phyloP scores from a whole-genome alignment of 352 stramenopile genomes.

The Phytophthora kernoviae region DNA sequence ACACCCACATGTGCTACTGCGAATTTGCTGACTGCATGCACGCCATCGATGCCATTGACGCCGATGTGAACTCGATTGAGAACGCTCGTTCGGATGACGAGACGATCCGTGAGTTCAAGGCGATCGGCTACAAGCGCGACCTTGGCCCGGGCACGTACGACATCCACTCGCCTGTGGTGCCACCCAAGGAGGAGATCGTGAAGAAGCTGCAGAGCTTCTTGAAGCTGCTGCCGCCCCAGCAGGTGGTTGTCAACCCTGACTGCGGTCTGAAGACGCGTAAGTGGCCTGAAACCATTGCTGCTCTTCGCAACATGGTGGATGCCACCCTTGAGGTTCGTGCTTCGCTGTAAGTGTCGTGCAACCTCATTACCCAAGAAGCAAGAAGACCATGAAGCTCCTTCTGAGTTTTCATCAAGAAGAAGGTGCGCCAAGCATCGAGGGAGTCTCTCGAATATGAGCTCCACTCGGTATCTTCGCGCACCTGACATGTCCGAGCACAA shows the following conservation, averaged over 20 bases:
- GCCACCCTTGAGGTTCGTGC: slow-evolving; percentile 77
- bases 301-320: slow-evolving; percentile 90
- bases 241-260: slow-evolving; percentile 92
- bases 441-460: slow-evolving; percentile 2
- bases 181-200: slow-evolving; percentile 87
- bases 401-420: slow-evolving; percentile 27
- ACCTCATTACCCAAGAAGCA: neutral
- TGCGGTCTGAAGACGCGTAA: slow-evolving; percentile 94
- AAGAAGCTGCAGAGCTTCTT: slow-evolving; percentile 90
- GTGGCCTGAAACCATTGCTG: slow-evolving; percentile 91
- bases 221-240: slow-evolving; percentile 70
- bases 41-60: slow-evolving; percentile 92
- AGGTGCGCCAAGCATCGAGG: slow-evolving; percentile 34
- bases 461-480: slow-evolving; percentile 32
- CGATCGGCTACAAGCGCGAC: slow-evolving; percentile 91
- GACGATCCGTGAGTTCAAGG: slow-evolving; percentile 89
- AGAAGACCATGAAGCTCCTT: slow-evolving; percentile 28
- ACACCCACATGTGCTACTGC: slow-evolving; percentile 97
- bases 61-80: slow-evolving; percentile 96
- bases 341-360: slow-evolving; percentile 41
- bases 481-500: slow-evolving; percentile 37
- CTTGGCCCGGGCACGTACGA: slow-evolving; percentile 93
- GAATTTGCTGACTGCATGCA: slow-evolving; percentile 95
- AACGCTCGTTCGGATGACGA: slow-evolving; percentile 92
- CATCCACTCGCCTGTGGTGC: slow-evolving; percentile 94